Base-by-base conservation (phyloP, 306 rosid species). In the Cucurbita moschata region DNA sequence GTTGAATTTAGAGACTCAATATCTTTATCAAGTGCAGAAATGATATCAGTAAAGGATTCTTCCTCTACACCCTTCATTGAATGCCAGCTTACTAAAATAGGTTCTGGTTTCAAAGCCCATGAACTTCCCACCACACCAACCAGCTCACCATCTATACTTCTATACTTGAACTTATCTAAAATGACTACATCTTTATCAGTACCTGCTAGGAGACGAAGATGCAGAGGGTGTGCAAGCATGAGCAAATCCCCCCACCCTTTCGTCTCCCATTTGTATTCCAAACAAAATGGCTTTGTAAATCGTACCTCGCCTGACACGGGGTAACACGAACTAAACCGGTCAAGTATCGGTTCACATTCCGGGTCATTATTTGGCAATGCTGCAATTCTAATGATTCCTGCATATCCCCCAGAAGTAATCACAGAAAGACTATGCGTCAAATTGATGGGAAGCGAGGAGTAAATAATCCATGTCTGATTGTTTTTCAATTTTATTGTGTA, bases 131-230 rank as follows among this genome's bases (percentile, higher is more conserved):
- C 88, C 65, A 90, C 85, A 10, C 98, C 96, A 60, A 90, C 89
- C 72, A 92, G 93, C 2, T 90, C 96, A 10, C 98, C 98, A 80
- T 92, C 98, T 73, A 92, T 87, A 78, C 98, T 88, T 43, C 4
- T 87, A 47, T 83, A 88, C 83, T 80, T 93, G 4, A 90, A 85
- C 46, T 85, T 83, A 74, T 77, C 77, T 46, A 93, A 75, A 79
- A 90, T 61, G 8, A 80, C 81, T 11, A 77, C 73, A 52, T 81
- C 56, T 55, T 65, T 58, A 37, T 59, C 88, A 4, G 55, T 79
- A 9, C 62, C 30, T 23, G 80, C 21, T 16, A 93, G 47, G 8
- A 93, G 92, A 37, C 76, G 74, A 52, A 88, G 77, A 85, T 93
- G 98, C 3, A 93, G 87, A 76, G 96, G 98, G 79, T 93, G 98